A percentile compares a stretch with the other conserved stretches of the same genome.
Conservation (phyloP, 2,329 filamentous ascomycete species). For the Arthroderma uncinatum region DNA sequence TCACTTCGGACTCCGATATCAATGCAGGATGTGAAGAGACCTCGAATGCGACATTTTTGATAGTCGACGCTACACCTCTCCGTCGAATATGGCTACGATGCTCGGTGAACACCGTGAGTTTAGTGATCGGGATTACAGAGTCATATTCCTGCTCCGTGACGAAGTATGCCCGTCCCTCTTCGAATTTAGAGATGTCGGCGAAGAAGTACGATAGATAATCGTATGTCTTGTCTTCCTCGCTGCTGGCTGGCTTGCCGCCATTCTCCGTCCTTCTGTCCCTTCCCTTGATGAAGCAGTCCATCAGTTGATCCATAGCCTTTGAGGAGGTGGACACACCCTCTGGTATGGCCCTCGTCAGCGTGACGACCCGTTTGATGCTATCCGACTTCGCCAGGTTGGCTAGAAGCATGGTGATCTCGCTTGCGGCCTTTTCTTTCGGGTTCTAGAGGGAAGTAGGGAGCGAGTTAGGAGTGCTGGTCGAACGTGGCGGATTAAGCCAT, state of each 20-base stretch:
- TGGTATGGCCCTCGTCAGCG: slow-evolving; percentile 56
- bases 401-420: slow-evolving; percentile 80
- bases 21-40: slow-evolving; percentile 59
- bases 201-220: slow-evolving; percentile 93
- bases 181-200: slow-evolving; percentile 78
- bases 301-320: slow-evolving; percentile 72
- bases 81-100: slow-evolving; percentile 72
- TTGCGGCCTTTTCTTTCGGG: slow-evolving; percentile 63
- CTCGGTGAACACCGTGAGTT: slow-evolving; percentile 89
- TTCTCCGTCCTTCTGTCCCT: slow-evolving; percentile 43
- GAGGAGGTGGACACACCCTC: slow-evolving; percentile 60
- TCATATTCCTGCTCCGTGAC: slow-evolving; percentile 65
- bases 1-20: slow-evolving; percentile 58
- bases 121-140: slow-evolving; percentile 73
- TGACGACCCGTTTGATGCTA: slow-evolving; percentile 56
- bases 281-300: slow-evolving; percentile 94
- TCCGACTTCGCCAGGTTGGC: slow-evolving; percentile 83
- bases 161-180: slow-evolving; percentile 64
- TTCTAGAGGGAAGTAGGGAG: slow-evolving; percentile 19
- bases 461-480: not conserved
- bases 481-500: too few species aligned
- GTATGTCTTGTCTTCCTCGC: slow-evolving; percentile 47
- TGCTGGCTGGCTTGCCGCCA: slow-evolving; percentile 65
- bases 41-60: slow-evolving; percentile 90
- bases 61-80: slow-evolving; percentile 87